Conservation (phyloP, 2,329 filamentous ascomycete genomes). For the Diaporthe sp. region DNA sequence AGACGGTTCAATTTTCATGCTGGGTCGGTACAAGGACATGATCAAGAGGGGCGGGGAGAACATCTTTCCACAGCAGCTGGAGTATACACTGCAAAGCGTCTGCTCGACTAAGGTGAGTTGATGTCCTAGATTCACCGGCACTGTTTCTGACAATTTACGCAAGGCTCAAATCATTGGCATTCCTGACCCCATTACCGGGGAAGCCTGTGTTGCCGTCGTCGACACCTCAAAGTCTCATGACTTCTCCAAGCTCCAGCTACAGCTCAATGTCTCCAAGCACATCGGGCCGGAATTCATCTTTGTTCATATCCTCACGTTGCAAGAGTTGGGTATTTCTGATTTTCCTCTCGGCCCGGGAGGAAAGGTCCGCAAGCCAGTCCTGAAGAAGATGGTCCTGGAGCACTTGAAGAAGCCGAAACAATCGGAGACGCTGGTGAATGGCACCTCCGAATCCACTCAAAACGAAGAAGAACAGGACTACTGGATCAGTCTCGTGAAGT, state of each 20-base stretch:
- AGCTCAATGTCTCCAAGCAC: background rate
- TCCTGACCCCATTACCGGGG: background rate
- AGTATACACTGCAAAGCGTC: background rate
- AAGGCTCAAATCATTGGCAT: constrained; percentile 6
- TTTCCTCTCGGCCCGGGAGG: background rate
- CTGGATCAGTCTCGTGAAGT: constrained; percentile 2
- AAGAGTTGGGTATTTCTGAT: background rate
- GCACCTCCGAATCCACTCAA: accelerated
- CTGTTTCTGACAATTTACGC: background rate
- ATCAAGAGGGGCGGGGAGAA: constrained; percentile 15
- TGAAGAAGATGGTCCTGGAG: background rate
- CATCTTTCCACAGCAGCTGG: constrained; percentile 7
- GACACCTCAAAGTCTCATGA: background rate
- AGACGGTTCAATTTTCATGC: constrained; percentile 7
- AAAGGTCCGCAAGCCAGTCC: constrained; percentile 3
- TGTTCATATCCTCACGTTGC: background rate
- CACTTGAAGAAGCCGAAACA: background rate
- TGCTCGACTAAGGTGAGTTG: background rate
- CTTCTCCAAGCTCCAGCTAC: constrained; percentile 2
- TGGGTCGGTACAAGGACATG: constrained; percentile 4
- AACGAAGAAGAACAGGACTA: background rate
- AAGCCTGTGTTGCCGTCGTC: background rate
- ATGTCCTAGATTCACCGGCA: accelerated
- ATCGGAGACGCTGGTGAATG: background rate
- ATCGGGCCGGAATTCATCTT: constrained; percentile 1